Evolutionary conservation across 2,329 filamentous ascomycete species (phyloP).

Genomic region (Colletotrichum sp.): DNA sequence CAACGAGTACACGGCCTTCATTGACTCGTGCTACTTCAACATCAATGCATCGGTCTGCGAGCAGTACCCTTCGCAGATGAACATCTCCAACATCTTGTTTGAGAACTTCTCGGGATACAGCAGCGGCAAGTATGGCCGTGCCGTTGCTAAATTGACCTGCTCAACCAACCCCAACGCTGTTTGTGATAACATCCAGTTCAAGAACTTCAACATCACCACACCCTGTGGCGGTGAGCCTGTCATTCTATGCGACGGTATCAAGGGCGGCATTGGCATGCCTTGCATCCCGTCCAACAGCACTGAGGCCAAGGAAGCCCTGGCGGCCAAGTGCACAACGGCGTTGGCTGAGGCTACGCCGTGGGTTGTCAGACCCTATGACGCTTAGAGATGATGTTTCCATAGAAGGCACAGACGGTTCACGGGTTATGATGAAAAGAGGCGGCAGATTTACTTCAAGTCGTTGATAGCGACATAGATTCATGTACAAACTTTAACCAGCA

Average conservation of each 20-base stretch:
- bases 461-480: neutral
- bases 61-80: slow-evolving; percentile 57
- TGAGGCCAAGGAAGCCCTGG: slow-evolving; percentile 34
- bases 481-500: neutral
- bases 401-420: neutral
- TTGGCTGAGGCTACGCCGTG: slow-evolving; percentile 31
- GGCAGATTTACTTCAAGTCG: neutral
- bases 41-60: slow-evolving; percentile 67
- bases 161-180: slow-evolving; percentile 56
- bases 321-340: slow-evolving; percentile 34
- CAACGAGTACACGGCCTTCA: slow-evolving; percentile 67
- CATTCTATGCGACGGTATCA: slow-evolving; percentile 57
- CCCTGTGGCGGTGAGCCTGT: slow-evolving; percentile 48
- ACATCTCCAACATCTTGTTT: slow-evolving; percentile 62
- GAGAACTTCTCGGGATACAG: slow-evolving; percentile 61
- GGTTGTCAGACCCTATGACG: slow-evolving; percentile 10
- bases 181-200: slow-evolving; percentile 58
- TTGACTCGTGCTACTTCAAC: slow-evolving; percentile 51
- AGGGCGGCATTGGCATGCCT: slow-evolving; percentile 37
- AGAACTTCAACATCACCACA: slow-evolving; percentile 57
- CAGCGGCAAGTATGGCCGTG: slow-evolving; percentile 57
- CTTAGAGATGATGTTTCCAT: neutral
- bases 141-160: slow-evolving; percentile 59
- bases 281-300: slow-evolving; percentile 38
- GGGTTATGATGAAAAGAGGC: neutral